A percentile compares a stretch with the other conserved stretches of the same genome.
These are phyloP conservation scores for Globisporangium alternatum DNA, from an alignment of 352 stramenopile species.

Conservation along the genomic window DNA sequence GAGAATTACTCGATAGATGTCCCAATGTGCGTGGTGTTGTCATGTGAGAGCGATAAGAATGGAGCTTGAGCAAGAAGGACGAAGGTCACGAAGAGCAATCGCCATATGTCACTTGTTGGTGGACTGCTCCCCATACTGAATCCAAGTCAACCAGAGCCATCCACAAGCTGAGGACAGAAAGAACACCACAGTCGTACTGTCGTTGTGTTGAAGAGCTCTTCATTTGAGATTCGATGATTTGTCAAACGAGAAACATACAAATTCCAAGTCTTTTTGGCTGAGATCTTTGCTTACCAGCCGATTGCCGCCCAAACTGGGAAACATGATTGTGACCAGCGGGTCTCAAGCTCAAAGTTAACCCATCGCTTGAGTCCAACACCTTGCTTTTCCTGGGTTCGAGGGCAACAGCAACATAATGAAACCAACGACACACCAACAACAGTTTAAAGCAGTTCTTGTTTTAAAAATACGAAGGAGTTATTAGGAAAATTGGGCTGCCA, in stretches of 20 bases:
- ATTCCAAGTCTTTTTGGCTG: neutral
- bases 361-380: neutral
- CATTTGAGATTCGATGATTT: neutral
- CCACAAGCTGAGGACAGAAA: neutral
- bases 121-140: slow-evolving; percentile 1
- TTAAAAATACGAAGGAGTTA: slow-evolving; percentile 2
- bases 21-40: no score
- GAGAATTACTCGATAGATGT: neutral
- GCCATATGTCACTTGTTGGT: neutral
- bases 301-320: neutral
- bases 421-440: neutral
- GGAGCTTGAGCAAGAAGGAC: neutral
- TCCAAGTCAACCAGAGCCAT: neutral
- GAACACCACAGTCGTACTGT: neutral
- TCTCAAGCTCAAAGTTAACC: neutral
- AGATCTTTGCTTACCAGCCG: no score
- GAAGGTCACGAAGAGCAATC: neutral
- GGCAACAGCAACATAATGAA: no score
- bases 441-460: slow-evolving; percentile 2
- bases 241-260: neutral
- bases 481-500: neutral
- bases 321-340: neutral
- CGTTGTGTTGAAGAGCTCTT: slow-evolving; percentile 2
- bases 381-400: neutral
- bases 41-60: neutral